Base-by-base conservation (phyloP, 495 filamentous ascomycete species). In the Penicillium subrubescens region DNA sequence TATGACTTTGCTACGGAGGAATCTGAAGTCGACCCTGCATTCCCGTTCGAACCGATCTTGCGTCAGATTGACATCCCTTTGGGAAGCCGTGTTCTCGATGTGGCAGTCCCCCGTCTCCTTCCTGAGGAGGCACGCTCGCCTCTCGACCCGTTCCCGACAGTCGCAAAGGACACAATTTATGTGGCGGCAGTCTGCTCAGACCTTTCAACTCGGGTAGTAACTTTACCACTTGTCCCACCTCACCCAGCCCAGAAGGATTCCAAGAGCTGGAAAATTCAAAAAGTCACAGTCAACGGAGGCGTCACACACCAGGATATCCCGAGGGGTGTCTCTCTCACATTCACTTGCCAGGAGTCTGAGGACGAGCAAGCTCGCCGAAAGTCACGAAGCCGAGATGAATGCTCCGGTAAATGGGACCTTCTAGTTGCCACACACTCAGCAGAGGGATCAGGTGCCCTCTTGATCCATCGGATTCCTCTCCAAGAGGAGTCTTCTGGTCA, bases 181-280 rank as follows among this genome's bases (percentile, higher is more conserved):
- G 86, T 95, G 50, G 81, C 88, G 0, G 86, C 88, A 7, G 83
- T 90, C 0, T 94, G 92, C 71, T 83, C 89, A 8, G 91, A 92
- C 58, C 84, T 80, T 35, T 86, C 85, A 12, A 82, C 91, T 14
- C 87, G 86, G 57, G 75, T 97, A 35, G 75, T 95, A 14, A 89
- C 87, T 5, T 70, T 97, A 7, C 92, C 93, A 1, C 78, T 95
- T 37, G 80, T 81, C 10, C 92, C 92, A 12, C 91, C 92, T 6
- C 90, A 92, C 46, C 83, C 87, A 34, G 61, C 67, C 7, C 74
- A 76, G 39, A 82, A 76, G 48, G 70, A 79, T 35, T 56, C 69
- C 6, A 63, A 67, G 34, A 71, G 73, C n/a, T 90, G 86, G 85
- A 83, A 85, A 6, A 86, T 92, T 63, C 83, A 86, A 0, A 81